These are phyloP conservation scores for Phyllosticta citribraziliensis DNA, from an alignment of 2,329 filamentous ascomycete species.

Conservation along the genomic window DNA sequence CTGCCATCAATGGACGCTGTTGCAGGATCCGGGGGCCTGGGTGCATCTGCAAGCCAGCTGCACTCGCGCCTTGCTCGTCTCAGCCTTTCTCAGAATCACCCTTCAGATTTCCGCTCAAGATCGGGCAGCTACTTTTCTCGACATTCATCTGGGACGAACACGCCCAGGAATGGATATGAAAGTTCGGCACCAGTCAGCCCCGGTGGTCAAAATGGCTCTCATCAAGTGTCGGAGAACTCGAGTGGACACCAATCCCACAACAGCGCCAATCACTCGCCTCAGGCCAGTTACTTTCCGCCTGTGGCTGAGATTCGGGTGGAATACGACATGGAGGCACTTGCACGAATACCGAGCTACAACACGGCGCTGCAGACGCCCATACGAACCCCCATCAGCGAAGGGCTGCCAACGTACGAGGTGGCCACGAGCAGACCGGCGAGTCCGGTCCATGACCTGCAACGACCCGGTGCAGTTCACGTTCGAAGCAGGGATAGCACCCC, in stretches of 20 bases:
- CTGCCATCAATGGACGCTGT: constrained; percentile 44
- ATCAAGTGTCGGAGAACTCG: background rate
- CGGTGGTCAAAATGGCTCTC: constrained; percentile 3
- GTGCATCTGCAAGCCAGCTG: constrained; percentile 50
- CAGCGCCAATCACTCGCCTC: constrained; percentile 3
- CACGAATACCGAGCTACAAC: constrained; percentile 42
- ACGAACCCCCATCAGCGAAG: constrained; percentile 31
- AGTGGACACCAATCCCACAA: constrained; percentile 15
- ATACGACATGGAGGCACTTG: constrained; percentile 38
- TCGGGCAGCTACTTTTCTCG: constrained; percentile 10
- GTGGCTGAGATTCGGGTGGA: constrained; percentile 15
- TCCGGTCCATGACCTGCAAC: constrained; percentile 17
- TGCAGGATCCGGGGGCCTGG: constrained; percentile 22
- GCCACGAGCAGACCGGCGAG: constrained; percentile 35
- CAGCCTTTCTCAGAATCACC: constrained; percentile 27
- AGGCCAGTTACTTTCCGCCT: constrained; percentile 8
- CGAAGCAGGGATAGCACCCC: constrained; percentile 23
- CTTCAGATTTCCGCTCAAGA: constrained; percentile 11
- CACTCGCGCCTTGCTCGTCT: constrained; percentile 58
- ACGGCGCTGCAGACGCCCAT: constrained; percentile 38
- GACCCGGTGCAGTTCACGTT: constrained; percentile 14
- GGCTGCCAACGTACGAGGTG: constrained; percentile 36
- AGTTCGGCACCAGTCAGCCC: constrained; percentile 6
- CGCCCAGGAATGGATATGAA: constrained; percentile 17
- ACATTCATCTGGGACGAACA: constrained; percentile 27